Percentiles rank a stretch among this genome's conserved stretches.
phyloP scores from a whole-genome alignment of 495 filamentous ascomycete genomes.

The Hyaloscypha finlandica region DNA sequence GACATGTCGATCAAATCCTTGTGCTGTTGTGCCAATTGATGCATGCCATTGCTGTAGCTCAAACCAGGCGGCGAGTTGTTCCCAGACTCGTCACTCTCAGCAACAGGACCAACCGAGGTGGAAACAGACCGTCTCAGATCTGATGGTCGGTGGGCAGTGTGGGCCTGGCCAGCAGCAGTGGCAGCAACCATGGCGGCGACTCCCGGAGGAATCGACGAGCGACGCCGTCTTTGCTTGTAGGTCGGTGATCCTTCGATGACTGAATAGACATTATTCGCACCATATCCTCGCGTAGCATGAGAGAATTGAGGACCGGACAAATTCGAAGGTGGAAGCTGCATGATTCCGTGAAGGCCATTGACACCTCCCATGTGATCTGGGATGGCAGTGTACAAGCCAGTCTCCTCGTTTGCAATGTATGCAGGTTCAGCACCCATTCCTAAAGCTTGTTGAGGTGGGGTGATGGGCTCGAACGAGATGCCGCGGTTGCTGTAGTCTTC shows the following conservation, averaged over 20 bases:
- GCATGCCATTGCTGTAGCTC: constrained; percentile 63
- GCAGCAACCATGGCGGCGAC: constrained; percentile 65
- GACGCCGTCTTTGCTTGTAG: constrained; percentile 93
- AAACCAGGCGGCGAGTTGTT: constrained; percentile 71
- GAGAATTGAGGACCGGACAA: constrained; percentile 75
- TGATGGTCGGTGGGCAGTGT: constrained; percentile 66
- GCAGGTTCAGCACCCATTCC: constrained; percentile 82
- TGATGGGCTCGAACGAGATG: constrained; percentile 94
- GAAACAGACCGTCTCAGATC: constrained; percentile 92
- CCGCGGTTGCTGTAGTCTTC: constrained; percentile 97
- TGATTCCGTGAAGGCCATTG: constrained; percentile 74
- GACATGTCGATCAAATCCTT: constrained; percentile 84
- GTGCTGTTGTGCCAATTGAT: constrained; percentile 62
- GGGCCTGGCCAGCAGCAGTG: constrained; percentile 44
- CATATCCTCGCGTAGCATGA: constrained; percentile 60
- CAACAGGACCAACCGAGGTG: constrained; percentile 79
- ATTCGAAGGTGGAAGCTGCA: constrained; percentile 88
- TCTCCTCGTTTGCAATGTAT: constrained; percentile 97
- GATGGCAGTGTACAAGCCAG: constrained; percentile 90
- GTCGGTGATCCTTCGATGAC: constrained; percentile 97
- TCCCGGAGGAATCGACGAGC: constrained; percentile 85
- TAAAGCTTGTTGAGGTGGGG: constrained; percentile 86
- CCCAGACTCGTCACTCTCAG: constrained; percentile 71
- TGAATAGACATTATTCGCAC: constrained; percentile 81
- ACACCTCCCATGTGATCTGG: constrained; percentile 68